Base-by-base conservation (phyloP, 176 grass and related monocot species). In the Bothriochloa decipiens region DNA sequence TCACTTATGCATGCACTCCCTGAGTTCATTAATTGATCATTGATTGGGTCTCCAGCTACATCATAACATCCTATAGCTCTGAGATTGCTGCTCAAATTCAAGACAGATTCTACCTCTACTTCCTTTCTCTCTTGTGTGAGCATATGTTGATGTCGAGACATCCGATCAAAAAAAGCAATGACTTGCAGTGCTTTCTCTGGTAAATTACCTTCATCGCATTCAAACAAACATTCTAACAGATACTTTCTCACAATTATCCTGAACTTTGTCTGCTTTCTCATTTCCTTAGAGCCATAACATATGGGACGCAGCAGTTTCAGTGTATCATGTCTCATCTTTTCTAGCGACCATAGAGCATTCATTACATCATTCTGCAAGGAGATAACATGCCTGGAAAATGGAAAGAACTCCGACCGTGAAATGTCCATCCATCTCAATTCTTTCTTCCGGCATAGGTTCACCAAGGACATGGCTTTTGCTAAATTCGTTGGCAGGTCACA, bases 151-250 rank as follows among this genome's bases (percentile, higher is more conserved):
- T 18, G 15, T 27, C 39, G 40, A 64, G 84, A 63, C 28, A 32
- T 28, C 46, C 14, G 27, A 61, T 50, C 63, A 46, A 79, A 36
- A 8, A 86, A 86, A 72, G 66, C 75, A 50, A 86, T 72, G 20
- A 57, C 9, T 64, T 7, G 65, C 22, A 43, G 55, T 33, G 84
- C 76, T 42, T 72, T 52, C 63, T 72, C 84, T 72, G 68, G 76
- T 36, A 86, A 70, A 77, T 77, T 27, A 64, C 28, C 76, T 65
- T 86, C 40, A 22, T 86, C 84, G 61, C 68, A 86, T 62, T 79
- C 76, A 72, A 86, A 86, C 76, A 80, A 86, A 35, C 68, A 86
- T 47, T 80, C 84, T 9, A 65, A 25, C 84, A 86, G 39, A 55
- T 86, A 80, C 53, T 9, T 64, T 69, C 40, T 86, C 42, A 80